Percentiles rank a stretch among this genome's conserved stretches.
These are phyloP conservation scores for Purpureocillium lavendulum DNA, from an alignment of 2,329 filamentous ascomycete genomes.

Conservation along the genomic window DNA sequence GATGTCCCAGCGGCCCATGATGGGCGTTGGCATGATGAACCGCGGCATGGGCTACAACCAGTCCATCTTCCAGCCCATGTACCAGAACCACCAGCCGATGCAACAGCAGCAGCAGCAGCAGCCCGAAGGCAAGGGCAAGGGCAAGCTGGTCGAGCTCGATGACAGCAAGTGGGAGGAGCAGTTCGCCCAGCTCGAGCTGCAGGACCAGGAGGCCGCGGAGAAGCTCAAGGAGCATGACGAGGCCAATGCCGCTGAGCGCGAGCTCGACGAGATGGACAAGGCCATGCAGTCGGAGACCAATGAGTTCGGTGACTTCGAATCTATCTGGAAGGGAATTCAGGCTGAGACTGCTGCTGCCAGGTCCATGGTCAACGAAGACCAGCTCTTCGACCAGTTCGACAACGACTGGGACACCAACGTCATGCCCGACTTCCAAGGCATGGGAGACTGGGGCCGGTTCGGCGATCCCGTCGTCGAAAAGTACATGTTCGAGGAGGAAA, in stretches of 20 bases:
- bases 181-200: constrained; percentile 78
- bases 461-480: constrained; percentile 74
- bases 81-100: constrained; percentile 34
- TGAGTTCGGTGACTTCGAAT: constrained; percentile 82
- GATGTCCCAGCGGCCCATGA: constrained; percentile 51
- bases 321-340: constrained; percentile 77
- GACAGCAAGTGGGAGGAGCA: constrained; percentile 95
- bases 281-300: constrained; percentile 60
- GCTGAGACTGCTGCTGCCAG: constrained; percentile 64
- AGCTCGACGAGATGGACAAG: constrained; percentile 80
- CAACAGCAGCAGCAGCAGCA: constrained; percentile 40
- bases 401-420: constrained; percentile 64
- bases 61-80: constrained; percentile 47
- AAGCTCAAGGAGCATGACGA: constrained; percentile 49
- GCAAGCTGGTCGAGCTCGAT: constrained; percentile 88
- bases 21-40: constrained; percentile 41
- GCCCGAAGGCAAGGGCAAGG: constrained; percentile 65
- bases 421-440: constrained; percentile 48
- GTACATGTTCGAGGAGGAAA: constrained; percentile 93
- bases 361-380: constrained; percentile 60
- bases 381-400: constrained; percentile 61
- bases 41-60: constrained; percentile 44
- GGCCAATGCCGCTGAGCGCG: constrained; percentile 65
- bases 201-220: constrained; percentile 37
- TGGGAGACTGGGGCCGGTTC: constrained; percentile 58